phyloP scores from a whole-genome alignment of 208 protist genomes.

The Trypanosoma lewisi region DNA sequence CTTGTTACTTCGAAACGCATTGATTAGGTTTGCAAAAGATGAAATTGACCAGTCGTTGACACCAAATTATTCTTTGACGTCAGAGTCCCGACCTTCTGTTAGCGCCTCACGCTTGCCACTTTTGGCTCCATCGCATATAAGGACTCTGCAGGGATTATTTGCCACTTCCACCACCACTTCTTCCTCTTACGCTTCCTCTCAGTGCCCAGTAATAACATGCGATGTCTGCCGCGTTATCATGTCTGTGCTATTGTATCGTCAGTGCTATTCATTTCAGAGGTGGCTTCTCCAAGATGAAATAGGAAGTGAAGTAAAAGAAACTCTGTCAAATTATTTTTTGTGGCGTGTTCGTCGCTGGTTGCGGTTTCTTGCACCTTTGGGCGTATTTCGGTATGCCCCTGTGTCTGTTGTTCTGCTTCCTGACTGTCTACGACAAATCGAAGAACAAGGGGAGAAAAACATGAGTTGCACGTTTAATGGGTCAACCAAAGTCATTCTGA shows the following conservation, averaged over 20 bases:
- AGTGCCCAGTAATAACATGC: not conserved
- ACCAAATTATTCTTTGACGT: not conserved
- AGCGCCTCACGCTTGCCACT: slow-evolving; percentile 13
- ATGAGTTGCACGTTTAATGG: not conserved
- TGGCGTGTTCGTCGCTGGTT: slow-evolving; percentile 17
- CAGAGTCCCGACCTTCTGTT: not conserved
- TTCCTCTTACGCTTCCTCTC: slow-evolving; percentile 1
- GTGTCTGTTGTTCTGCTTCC: slow-evolving; percentile 17
- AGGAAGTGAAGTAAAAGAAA: not conserved
- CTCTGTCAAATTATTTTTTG: not conserved
- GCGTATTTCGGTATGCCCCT: slow-evolving; percentile 15
- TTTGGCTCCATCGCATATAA: slow-evolving; percentile 16
- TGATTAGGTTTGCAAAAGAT: slow-evolving; percentile 18
- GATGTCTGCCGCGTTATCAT: slow-evolving; percentile 22
- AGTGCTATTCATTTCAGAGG: not conserved
- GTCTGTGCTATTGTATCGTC: slow-evolving; percentile 26
- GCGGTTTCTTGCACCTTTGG: slow-evolving; percentile 20
- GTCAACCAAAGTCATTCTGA: not conserved
- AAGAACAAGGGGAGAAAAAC: not conserved
- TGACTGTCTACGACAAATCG: slow-evolving; percentile 17
- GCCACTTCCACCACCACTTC: not conserved
- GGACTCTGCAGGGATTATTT: not conserved
- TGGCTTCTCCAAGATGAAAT: slow-evolving; percentile 10
- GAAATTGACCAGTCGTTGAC: slow-evolving; percentile 5
- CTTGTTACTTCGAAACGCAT: slow-evolving; percentile 1